These are phyloP conservation scores for Aspergillus bertholletiae DNA, from an alignment of 495 filamentous ascomycete species.

Conservation along the genomic window DNA sequence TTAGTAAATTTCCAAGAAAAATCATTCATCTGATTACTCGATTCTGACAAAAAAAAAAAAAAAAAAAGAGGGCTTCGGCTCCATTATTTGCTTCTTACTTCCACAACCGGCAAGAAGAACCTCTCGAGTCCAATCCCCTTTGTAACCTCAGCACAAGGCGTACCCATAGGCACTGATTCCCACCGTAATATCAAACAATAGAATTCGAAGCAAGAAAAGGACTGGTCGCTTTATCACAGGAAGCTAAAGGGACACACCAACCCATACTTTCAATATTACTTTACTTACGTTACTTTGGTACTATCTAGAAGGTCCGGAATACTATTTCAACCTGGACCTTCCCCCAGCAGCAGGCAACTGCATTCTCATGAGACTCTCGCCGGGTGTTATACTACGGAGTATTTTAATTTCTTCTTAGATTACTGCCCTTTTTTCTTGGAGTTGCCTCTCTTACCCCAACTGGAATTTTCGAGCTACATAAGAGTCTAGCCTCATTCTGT, in stretches of 20 bases:
- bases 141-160: conserved; percentile 3
- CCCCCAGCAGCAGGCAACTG: conserved; percentile 15
- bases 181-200: conserved; percentile 1
- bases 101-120: conserved; percentile 9
- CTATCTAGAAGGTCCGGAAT: not conserved
- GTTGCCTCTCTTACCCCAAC: conserved; percentile 1
- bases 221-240: conserved; percentile 1
- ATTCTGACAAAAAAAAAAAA: not conserved
- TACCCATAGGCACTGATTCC: conserved; percentile 10
- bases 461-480: conserved; percentile 3
- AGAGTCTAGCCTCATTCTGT: conserved; percentile 11
- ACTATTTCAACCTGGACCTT: conserved; percentile 23
- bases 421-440: conserved; percentile 3
- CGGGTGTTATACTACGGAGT: too few relatives aligned
- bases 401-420: not conserved
- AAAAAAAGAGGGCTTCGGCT: not conserved
- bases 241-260: not conserved
- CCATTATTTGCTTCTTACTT: conserved; percentile 4
- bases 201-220: not conserved
- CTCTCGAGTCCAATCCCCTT: conserved; percentile 3
- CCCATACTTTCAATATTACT: not conserved
- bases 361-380: too few relatives aligned
- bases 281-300: not conserved
- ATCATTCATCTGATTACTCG: not conserved
- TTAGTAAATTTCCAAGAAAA: conserved; percentile 3